Base-by-base conservation (phyloP, 257 asterid genomes). In the Rehmannia glutinosa region DNA sequence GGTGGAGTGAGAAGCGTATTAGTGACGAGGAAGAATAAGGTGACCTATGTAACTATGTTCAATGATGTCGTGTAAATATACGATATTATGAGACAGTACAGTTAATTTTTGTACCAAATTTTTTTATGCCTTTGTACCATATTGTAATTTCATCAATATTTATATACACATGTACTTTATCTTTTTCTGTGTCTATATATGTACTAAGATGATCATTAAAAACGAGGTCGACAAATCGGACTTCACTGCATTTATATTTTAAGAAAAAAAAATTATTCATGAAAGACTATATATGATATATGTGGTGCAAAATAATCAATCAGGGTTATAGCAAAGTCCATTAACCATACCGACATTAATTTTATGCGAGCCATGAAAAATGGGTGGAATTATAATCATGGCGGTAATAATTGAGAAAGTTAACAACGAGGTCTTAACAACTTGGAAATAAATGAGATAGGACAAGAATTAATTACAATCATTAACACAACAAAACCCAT, bases 1-100 rank as follows among this genome's bases (percentile, higher is more conserved):
- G 82, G 90, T 79, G 79, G 83, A 62, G 78, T 62, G 74, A 47
- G 85, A 81, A 79, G 70, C 81, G 81, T 84, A 74, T 75, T 8
- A 49, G 61, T 79, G 72, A 84, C 83, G 77, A 80, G 79, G 57
- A 79, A 74, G 41, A 74, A 79, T 51, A 66, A 66, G 68, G 79
- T 62, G 82, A 73, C 15, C 47, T 66, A 68, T 41, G 11, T 36
- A 36, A 1, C n/a, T n/a, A n/a, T 30, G 17, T 59, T 62, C 77
- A 75, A 78, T 81, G 30, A 75, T 81, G 79, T 20, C 62, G 10
- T 64, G 21, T 13, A 54, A 71, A 50, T 56, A 33, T 38, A 25
- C 63, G 19, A 43, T 63, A 12, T 39, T 24, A 69, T 57, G 39
- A 45, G 5, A 39, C 9, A 57, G 30, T 36, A 10, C n/a, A n/a